These are phyloP conservation scores for Chlamydomonas applanata DNA, from an alignment of 139 green algal genomes.

Conservation along the genomic window DNA sequence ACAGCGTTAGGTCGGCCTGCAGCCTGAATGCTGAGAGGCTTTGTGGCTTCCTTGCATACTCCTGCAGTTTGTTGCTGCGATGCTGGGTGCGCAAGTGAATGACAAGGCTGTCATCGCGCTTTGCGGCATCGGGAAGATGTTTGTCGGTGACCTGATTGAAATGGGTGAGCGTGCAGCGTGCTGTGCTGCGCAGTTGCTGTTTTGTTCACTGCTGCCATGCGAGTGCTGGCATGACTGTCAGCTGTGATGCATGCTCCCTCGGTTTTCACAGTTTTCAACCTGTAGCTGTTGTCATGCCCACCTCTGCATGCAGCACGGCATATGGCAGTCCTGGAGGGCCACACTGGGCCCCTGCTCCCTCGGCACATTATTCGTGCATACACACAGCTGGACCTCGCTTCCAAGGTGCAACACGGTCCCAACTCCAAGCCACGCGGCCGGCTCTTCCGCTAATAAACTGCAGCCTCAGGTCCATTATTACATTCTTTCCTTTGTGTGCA, in stretches of 20 bases:
- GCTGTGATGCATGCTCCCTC: neutral
- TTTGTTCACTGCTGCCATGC: too few relatives aligned
- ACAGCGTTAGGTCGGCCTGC: too few relatives aligned
- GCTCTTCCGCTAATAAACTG: too few relatives aligned
- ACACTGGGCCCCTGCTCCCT: conserved; percentile 61
- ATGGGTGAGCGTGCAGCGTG: conserved; percentile 33
- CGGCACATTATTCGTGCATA: conserved; percentile 62
- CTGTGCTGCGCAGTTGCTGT: too few relatives aligned
- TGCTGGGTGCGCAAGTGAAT: conserved; percentile 18
- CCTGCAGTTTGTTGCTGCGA: conserved; percentile 42
- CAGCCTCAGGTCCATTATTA: too few relatives aligned
- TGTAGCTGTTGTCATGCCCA: neutral
- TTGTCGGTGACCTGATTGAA: conserved; percentile 78
- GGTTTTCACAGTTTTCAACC: neutral
- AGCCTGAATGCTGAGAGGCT: neutral
- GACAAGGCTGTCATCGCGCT: conserved; percentile 63
- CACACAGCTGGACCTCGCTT: conserved; percentile 37
- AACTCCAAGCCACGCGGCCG: too few relatives aligned
- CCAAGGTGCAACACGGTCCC: neutral
- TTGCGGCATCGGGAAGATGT: conserved; percentile 69
- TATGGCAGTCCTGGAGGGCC: conserved; percentile 48
- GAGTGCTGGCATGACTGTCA: too few relatives aligned
- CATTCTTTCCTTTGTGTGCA: too few relatives aligned
- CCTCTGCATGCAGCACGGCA: conserved; percentile 40
- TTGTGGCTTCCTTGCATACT: neutral